phyloP scores from a whole-genome alignment of 305 asterid species.

The Fraxinus xanthoxyloides region DNA sequence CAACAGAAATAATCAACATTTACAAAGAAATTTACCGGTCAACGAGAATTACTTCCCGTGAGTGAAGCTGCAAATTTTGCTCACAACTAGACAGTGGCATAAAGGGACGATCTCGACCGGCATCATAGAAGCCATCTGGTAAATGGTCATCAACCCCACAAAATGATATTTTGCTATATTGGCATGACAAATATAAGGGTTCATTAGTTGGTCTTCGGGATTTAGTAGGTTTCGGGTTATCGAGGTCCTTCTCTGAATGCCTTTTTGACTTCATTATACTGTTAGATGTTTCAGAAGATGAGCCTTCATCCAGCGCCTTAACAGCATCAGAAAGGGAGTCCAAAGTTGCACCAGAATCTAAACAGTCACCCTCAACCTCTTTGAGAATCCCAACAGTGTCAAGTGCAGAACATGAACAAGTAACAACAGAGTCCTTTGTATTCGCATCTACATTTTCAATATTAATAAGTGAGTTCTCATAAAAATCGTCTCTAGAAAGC shows the following conservation, averaged over 20 bases:
- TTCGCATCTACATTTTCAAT: slow-evolving; percentile 32
- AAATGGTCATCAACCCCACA: slow-evolving; percentile 69
- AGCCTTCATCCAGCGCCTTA: slow-evolving; percentile 40
- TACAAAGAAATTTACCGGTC: slow-evolving; percentile 55
- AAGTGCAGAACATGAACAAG: slow-evolving; percentile 29
- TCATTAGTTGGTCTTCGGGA: slow-evolving; percentile 62
- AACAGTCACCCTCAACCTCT: slow-evolving; percentile 32
- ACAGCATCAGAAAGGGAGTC: slow-evolving; percentile 42
- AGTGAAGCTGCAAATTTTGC: slow-evolving; percentile 42
- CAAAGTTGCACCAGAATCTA: slow-evolving; percentile 30
- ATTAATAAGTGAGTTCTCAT: slow-evolving; percentile 27
- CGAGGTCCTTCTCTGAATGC: slow-evolving; percentile 77
- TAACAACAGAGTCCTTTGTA: slow-evolving; percentile 21
- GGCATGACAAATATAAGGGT: slow-evolving; percentile 55
- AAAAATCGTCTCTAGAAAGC: slow-evolving; percentile 33
- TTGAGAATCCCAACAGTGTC: slow-evolving; percentile 22
- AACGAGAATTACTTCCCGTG: slow-evolving; percentile 83
- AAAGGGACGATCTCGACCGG: slow-evolving; percentile 93
- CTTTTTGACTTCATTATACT: slow-evolving; percentile 61
- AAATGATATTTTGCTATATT: slow-evolving; percentile 68
- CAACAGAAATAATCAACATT: slow-evolving; percentile 9
- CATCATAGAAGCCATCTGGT: slow-evolving; percentile 95
- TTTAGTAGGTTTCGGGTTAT: slow-evolving; percentile 84
- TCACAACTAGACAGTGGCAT: slow-evolving; percentile 60
- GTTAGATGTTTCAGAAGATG: slow-evolving; percentile 39